Evolutionary conservation across 306 rosid genomes (phyloP), one percentile per base, ranked within the genome.

Genomic region (Cicer bijugum): DNA sequence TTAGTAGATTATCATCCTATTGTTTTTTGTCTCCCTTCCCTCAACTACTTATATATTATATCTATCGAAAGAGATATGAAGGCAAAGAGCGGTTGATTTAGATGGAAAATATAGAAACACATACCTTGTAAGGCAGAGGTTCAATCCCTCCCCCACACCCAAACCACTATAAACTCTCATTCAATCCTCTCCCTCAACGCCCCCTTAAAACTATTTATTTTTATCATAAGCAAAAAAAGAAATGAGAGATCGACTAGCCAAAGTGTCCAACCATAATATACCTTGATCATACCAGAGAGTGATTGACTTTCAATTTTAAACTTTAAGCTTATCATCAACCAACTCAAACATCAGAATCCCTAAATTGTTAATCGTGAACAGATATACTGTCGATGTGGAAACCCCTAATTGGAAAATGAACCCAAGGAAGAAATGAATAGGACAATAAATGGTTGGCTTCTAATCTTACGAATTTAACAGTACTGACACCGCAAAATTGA

Each of bases 361-460:
- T 28, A 65, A 71, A 66, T 35, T 23, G 45, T 16, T 55, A 19
- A 23, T 46, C 37, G 16, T 46, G 66, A 65, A 55, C 58, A 12
- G 12, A 19, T 9, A 5, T 3, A 53, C 45, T 71, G 15, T 66
- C 6, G 6, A 65, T 7, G 47, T 17, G 74, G 38, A 47, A 11
- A 66, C 37, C 53, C 76, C 46, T 63, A n/a, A 52, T 59, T 42
- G 75, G 74, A 69, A 60, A 38, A 33, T 50, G 47, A 8, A 12
- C 2, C 40, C 9, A 19, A 12, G 23, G 37, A 8, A 66, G 62
- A 35, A 42, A 72, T 23, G 19, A 58, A 59, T 9, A 7, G 59
- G 50, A 42, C 53, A 77, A 50, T 9, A 76, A 60, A 68, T n/a
- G 20, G 50, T 19, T 51, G 1, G 42, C 68, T 67, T 67, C 60